A percentile compares a stretch with the other conserved stretches of the same genome.
phyloP scores from a whole-genome alignment of 192 early-diverging fungal species.

The Neocallimastix lanati region DNA sequence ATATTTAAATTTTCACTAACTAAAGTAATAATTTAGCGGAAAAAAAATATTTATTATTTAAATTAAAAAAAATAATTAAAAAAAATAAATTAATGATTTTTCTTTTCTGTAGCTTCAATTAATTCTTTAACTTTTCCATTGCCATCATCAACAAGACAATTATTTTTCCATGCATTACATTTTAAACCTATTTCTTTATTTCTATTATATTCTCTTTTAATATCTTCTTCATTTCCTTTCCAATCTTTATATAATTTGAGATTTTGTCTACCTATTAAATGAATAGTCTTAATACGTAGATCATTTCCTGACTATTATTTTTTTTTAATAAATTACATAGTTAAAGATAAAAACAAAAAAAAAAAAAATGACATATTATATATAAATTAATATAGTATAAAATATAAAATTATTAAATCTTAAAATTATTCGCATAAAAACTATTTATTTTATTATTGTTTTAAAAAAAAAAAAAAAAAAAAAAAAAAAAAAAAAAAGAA shows the following conservation, averaged over 20 bases:
- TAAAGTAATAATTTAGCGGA: no score
- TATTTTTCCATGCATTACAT: slow-evolving; percentile 58
- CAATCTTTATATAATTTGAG: slow-evolving; percentile 70
- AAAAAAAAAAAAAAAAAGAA: not conserved
- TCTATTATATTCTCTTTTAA: slow-evolving; percentile 49
- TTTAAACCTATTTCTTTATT: slow-evolving; percentile 66
- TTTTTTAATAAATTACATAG: not conserved
- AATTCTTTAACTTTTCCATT: slow-evolving; percentile 49
- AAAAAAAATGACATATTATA: no score
- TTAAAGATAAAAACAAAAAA: not conserved
- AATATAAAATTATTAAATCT: no score
- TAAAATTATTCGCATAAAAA: no score
- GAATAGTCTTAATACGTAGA: slow-evolving; percentile 64
- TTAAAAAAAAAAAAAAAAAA: not conserved
- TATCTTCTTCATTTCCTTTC: slow-evolving; percentile 52
- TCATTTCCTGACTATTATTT: slow-evolving; percentile 47
- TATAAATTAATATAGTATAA: no score
- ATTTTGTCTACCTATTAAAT: slow-evolving; percentile 71
- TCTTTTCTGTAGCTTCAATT: slow-evolving; percentile 11
- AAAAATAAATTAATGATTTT: not conserved
- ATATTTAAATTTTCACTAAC: no score
- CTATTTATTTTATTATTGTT: no score
- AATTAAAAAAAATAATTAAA: no score
- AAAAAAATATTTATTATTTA: no score
- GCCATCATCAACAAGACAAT: slow-evolving; percentile 65